Evolutionary conservation across 2,329 filamentous ascomycete species (phyloP).

Genomic region (Fusarium nodosum): DNA sequence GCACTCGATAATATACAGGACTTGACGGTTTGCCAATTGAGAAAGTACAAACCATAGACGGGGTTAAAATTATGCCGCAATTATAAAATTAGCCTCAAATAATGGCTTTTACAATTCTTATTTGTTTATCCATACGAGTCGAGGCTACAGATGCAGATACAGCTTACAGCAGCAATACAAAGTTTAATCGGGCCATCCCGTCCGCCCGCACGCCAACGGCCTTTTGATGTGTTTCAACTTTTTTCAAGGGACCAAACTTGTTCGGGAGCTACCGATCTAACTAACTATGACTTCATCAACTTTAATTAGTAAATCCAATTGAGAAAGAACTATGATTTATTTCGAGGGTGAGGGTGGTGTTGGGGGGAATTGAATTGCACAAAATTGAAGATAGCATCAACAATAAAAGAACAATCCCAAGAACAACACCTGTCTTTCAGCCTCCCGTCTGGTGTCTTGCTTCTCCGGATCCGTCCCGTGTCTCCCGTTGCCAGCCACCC

Average conservation of each 20-base stretch:
- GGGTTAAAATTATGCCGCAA: background rate
- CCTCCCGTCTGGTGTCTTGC: conserved; percentile 21
- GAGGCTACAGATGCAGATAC: background rate
- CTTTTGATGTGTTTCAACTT: conserved; percentile 1
- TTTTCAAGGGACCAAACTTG: conserved; percentile 9
- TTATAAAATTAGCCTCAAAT: background rate
- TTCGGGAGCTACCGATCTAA: conserved; percentile 22
- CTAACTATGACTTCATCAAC: conserved; percentile 13
- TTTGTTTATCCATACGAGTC: background rate
- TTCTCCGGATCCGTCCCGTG: conserved; percentile 33
- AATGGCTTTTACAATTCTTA: background rate
- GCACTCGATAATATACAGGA: conserved; percentile 10
- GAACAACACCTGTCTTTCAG: conserved; percentile 18
- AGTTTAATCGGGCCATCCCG: conserved; percentile 48
- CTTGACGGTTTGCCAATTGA: conserved; percentile 1
- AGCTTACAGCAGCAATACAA: conserved; percentile 26
- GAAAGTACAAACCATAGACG: background rate
- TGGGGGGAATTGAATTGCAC: no score
- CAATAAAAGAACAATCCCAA: background rate
- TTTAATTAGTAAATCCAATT: background rate
- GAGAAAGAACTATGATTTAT: background rate
- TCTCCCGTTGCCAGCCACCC: conserved; percentile 44
- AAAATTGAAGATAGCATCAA: background rate
- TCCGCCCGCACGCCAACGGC: conserved; percentile 39
- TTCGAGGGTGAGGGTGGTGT: background rate